Percentiles rank a stretch among this genome's conserved stretches.
phyloP scores from a whole-genome alignment of 108 stramenopile species.

The Cyclostephanos invisitatus region DNA sequence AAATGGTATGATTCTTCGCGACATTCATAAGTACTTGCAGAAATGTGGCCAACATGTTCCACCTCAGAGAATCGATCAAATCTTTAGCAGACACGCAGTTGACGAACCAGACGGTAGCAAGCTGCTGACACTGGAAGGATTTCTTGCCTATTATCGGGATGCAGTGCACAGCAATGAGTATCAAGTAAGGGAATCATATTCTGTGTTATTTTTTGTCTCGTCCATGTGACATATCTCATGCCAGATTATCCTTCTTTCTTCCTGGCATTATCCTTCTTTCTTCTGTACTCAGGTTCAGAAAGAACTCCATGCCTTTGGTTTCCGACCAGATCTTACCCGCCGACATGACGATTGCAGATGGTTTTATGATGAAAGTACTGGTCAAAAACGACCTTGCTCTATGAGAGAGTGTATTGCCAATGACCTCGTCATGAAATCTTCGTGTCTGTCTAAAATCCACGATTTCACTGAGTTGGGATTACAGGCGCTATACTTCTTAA shows the following conservation, averaged over 20 bases:
- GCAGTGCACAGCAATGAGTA: constrained; percentile 61
- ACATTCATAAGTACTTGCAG: constrained; percentile 72
- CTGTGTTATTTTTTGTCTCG: neutral
- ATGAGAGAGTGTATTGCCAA: constrained; percentile 67
- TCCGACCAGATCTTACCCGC: constrained; percentile 77
- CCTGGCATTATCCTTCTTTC: no score
- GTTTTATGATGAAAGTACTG: constrained; percentile 37
- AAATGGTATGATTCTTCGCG: constrained; percentile 67
- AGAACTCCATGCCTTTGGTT: constrained; percentile 81
- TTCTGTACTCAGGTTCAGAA: constrained; percentile 43
- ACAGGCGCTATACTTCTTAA: constrained; percentile 33
- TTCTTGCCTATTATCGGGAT: constrained; percentile 88
- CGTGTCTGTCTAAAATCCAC: constrained; percentile 28
- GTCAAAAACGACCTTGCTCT: constrained; percentile 28
- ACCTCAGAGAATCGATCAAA: constrained; percentile 74
- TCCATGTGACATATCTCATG: neutral
- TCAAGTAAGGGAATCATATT: constrained; percentile 43
- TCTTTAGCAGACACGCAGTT: constrained; percentile 55
- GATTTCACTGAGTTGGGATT: constrained; percentile 55
- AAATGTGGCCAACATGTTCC: constrained; percentile 67
- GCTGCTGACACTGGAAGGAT: constrained; percentile 79
- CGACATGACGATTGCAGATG: constrained; percentile 45
- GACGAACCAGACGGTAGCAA: constrained; percentile 48
- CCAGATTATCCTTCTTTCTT: no score
- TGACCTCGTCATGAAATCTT: constrained; percentile 52